Percentiles rank a stretch among this genome's conserved stretches.
phyloP scores from a whole-genome alignment of 805 yeast species.

The Nakazawaea populi region DNA sequence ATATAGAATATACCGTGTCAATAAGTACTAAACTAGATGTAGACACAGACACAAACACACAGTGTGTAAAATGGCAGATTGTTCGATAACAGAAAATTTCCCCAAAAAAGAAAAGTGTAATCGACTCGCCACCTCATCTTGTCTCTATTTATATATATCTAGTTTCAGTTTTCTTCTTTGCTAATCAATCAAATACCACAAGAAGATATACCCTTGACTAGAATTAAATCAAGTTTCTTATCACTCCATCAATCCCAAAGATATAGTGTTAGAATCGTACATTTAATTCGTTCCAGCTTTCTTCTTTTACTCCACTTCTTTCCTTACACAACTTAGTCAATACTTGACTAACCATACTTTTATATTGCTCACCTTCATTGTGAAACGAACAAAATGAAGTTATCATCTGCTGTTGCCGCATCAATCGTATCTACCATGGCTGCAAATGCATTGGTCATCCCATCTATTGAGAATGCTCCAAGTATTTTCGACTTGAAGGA shows the following conservation, averaged over 20 bases:
- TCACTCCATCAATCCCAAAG: too few relatives aligned
- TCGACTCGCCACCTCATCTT: conserved; percentile 6
- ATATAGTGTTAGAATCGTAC: too few relatives aligned
- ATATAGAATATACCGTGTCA: too few relatives aligned
- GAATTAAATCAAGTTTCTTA: too few relatives aligned
- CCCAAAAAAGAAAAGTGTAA: neutral
- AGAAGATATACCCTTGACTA: too few relatives aligned
- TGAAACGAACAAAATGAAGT: conserved; percentile 10
- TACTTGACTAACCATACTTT: too few relatives aligned
- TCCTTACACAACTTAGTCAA: too few relatives aligned
- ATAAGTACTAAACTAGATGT: too few relatives aligned
- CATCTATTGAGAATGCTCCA: conserved; percentile 25
- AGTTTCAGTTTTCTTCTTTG: neutral
- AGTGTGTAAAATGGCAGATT: neutral
- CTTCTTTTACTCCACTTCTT: too few relatives aligned
- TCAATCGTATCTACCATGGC: conserved; percentile 21
- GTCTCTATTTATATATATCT: neutral
- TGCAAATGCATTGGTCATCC: conserved; percentile 57
- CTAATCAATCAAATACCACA: too few relatives aligned
- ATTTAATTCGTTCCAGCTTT: too few relatives aligned
- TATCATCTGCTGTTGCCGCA: conserved; percentile 18
- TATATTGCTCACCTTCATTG: too few relatives aligned
- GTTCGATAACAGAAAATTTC: neutral
- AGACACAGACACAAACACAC: neutral
- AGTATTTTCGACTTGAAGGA: conserved; percentile 9